Evolutionary conservation across 305 asterid species (phyloP).

Genomic region (Stenogyne calaminthoides): DNA sequence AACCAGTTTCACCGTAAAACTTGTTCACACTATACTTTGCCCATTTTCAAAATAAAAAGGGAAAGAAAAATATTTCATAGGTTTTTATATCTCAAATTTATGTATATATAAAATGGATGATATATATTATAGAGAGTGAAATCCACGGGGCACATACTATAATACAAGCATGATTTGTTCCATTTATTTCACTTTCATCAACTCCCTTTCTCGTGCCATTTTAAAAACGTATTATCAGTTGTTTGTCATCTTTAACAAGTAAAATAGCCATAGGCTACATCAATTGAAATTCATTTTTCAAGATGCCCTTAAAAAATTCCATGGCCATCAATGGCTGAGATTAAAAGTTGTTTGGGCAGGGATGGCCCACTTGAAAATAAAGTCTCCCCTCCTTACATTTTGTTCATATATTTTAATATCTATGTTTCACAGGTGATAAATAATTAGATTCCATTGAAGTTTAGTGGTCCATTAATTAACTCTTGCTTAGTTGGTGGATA

Average conservation of each 20-base stretch:
- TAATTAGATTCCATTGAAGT: slow-evolving; percentile 6
- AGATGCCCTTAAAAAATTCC: slow-evolving; percentile 4
- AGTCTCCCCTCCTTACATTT: background rate
- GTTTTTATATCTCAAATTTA: no score
- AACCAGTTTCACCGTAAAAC: no score
- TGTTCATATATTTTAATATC: background rate
- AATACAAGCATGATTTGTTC: slow-evolving; percentile 27
- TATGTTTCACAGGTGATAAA: background rate
- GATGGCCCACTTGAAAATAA: slow-evolving; percentile 11
- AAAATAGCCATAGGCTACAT: background rate
- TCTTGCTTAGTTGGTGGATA: slow-evolving; percentile 22
- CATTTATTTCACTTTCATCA: slow-evolving; percentile 27
- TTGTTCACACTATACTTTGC: no score
- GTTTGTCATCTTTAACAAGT: slow-evolving; percentile 5
- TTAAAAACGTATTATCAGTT: background rate
- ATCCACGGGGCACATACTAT: background rate
- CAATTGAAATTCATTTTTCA: slow-evolving; percentile 1
- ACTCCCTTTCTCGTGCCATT: background rate
- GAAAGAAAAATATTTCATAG: no score
- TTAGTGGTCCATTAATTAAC: slow-evolving; percentile 28
- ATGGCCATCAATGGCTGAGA: slow-evolving; percentile 22
- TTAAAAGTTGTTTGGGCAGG: slow-evolving; percentile 13
- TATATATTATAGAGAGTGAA: background rate
- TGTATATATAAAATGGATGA: no score
- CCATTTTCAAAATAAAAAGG: no score